phyloP scores from a whole-genome alignment of 176 grass and related monocot genomes.

The Oryza australiensis region DNA sequence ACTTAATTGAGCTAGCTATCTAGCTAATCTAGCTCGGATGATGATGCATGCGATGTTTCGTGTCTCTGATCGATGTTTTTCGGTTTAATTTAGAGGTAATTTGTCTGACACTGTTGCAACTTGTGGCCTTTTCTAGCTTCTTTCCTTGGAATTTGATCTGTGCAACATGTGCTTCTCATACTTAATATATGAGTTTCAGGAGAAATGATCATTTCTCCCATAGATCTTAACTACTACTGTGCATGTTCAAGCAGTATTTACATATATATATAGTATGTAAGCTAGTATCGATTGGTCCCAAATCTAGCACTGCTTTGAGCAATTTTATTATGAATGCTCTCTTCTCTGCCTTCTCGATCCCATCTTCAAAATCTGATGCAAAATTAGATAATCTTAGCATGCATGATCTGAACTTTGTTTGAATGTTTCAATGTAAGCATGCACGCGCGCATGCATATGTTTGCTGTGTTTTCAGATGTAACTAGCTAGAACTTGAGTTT shows the following conservation, averaged over 20 bases:
- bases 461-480: neutral
- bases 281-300: constrained; percentile 10
- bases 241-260: neutral
- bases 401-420: constrained; percentile 6
- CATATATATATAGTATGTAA: neutral
- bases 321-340: neutral
- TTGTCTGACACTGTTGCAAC: neutral
- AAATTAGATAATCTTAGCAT: neutral
- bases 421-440: neutral
- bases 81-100: constrained; percentile 3
- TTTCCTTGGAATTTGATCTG: constrained; percentile 18
- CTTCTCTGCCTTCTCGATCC: neutral
- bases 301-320: neutral
- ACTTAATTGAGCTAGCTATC: constrained; percentile 38
- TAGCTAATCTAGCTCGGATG: constrained; percentile 21
- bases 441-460: neutral
- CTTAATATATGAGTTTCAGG: neutral
- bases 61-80: constrained; percentile 9
- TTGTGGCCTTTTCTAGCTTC: constrained; percentile 10
- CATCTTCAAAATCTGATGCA: neutral
- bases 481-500: neutral
- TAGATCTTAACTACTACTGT: neutral
- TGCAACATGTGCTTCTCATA: constrained; percentile 18
- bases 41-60: constrained; percentile 13
- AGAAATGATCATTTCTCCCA: neutral